A percentile compares a stretch with the other conserved stretches of the same genome.
These are phyloP conservation scores for Hibiscus trionum DNA, from an alignment of 345 rosid genomes.

Conservation along the genomic window DNA sequence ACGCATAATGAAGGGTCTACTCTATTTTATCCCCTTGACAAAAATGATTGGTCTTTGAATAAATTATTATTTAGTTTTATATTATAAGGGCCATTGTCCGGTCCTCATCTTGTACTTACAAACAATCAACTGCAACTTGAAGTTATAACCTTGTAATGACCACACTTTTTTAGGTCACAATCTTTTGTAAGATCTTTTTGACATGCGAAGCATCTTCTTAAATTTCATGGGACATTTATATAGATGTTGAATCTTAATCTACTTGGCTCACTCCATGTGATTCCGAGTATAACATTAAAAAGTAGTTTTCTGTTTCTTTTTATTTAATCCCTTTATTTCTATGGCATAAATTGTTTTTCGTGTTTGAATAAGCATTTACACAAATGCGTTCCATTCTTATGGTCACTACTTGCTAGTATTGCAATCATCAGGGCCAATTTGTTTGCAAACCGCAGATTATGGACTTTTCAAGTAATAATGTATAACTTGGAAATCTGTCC, in stretches of 20 bases:
- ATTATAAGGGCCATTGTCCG: not conserved
- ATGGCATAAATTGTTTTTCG: not conserved
- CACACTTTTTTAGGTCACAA: not conserved
- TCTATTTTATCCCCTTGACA: not conserved
- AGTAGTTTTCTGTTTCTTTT: not conserved
- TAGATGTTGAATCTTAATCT: not conserved
- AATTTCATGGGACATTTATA: not conserved
- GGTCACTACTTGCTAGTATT: not conserved
- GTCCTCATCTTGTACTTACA: not conserved
- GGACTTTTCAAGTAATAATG: not conserved
- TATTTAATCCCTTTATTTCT: not conserved
- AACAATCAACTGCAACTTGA: not conserved
- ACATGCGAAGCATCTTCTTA: slow-evolving; percentile 1
- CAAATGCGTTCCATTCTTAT: not conserved
- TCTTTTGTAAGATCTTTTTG: not conserved
- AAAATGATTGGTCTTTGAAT: not conserved
- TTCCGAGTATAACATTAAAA: not conserved
- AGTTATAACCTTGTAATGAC: not conserved
- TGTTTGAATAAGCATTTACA: not conserved
- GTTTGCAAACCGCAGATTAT: not conserved
- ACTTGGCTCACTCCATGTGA: not conserved
- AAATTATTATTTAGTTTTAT: not conserved
- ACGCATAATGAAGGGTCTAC: not conserved
- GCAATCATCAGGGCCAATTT: not conserved
- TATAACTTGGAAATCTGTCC: not conserved